Percentiles rank a stretch among this genome's conserved stretches.
These are phyloP conservation scores for Spergularia marina DNA, from an alignment of 148 eudicot species.

Conservation along the genomic window DNA sequence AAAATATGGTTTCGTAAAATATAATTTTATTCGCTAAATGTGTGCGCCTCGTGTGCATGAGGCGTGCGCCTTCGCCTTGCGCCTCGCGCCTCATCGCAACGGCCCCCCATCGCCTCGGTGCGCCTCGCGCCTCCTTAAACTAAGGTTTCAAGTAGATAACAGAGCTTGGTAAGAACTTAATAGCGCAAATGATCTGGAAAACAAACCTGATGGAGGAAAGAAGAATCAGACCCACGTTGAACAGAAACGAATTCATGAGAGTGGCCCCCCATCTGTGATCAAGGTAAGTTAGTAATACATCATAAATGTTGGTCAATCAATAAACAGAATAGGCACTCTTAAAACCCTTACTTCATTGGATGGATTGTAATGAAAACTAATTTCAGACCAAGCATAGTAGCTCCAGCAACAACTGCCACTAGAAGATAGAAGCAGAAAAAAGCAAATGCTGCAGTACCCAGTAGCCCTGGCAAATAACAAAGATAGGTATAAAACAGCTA, in stretches of 20 bases:
- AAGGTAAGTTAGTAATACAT: slow-evolving; percentile 17
- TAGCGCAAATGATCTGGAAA: not conserved
- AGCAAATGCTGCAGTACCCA: slow-evolving; percentile 97
- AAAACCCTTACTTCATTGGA: slow-evolving; percentile 83
- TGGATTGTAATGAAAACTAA: slow-evolving; percentile 94
- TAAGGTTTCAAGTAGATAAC: not conserved
- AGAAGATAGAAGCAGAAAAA: slow-evolving; percentile 99
- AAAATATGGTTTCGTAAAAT: too few relatives aligned
- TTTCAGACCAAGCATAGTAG: slow-evolving; percentile 90
- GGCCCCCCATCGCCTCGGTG: too few relatives aligned
- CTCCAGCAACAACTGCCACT: slow-evolving; percentile 91
- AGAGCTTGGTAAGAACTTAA: not conserved
- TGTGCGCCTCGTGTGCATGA: too few relatives aligned
- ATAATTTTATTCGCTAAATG: too few relatives aligned
- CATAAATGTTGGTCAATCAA: slow-evolving; percentile 1
- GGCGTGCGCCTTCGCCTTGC: too few relatives aligned
- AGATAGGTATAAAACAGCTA: slow-evolving; percentile 17
- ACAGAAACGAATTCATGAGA: slow-evolving; percentile 97
- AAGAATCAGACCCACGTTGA: slow-evolving; percentile 94
- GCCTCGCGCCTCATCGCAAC: too few relatives aligned
- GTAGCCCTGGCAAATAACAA: slow-evolving; percentile 61
- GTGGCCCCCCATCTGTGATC: slow-evolving; percentile 94
- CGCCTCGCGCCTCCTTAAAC: too few relatives aligned
- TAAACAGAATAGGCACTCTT: not conserved
- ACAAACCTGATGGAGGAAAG: slow-evolving; percentile 95